Evolutionary conservation across 2,329 filamentous ascomycete genomes (phyloP).

Genomic region (Colletotrichum camelliae): DNA sequence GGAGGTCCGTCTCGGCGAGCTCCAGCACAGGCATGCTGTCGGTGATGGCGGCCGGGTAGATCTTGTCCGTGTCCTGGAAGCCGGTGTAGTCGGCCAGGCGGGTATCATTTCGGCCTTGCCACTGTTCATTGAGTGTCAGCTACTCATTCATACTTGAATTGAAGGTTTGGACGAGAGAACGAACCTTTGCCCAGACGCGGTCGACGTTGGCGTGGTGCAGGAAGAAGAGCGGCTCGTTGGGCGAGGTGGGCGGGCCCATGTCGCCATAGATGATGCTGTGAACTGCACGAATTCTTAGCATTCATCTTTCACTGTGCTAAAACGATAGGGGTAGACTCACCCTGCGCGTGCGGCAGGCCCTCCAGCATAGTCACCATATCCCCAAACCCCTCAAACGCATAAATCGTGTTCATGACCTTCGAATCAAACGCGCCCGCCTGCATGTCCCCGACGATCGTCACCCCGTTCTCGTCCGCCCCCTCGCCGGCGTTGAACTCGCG

Average conservation of each 20-base stretch:
- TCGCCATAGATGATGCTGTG: slow-evolving; percentile 27
- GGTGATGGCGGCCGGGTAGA: slow-evolving; percentile 4
- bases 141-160: rapidly evolving
- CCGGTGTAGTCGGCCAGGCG: slow-evolving; percentile 24
- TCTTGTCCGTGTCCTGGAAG: neutral
- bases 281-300: neutral
- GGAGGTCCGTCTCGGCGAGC: slow-evolving; percentile 10
- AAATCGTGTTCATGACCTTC: slow-evolving; percentile 18
- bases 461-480: slow-evolving; percentile 17
- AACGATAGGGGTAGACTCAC: neutral
- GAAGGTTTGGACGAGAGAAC: neutral
- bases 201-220: slow-evolving; percentile 34
- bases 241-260: slow-evolving; percentile 29
- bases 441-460: slow-evolving; percentile 24
- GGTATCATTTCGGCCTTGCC: slow-evolving; percentile 23
- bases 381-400: slow-evolving; percentile 17
- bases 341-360: slow-evolving; percentile 23
- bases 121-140: no score
- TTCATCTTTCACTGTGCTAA: no score
- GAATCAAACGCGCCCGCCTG: slow-evolving; percentile 19
- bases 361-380: slow-evolving; percentile 22
- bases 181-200: slow-evolving; percentile 26
- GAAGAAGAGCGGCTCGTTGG: slow-evolving; percentile 33
- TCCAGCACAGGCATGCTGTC: slow-evolving; percentile 21
- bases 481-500: slow-evolving; percentile 23